Evolutionary conservation across 192 early-diverging fungal species (phyloP), one percentile per base, ranked within the genome.

Genomic region (Entomortierella chlamydospora): DNA sequence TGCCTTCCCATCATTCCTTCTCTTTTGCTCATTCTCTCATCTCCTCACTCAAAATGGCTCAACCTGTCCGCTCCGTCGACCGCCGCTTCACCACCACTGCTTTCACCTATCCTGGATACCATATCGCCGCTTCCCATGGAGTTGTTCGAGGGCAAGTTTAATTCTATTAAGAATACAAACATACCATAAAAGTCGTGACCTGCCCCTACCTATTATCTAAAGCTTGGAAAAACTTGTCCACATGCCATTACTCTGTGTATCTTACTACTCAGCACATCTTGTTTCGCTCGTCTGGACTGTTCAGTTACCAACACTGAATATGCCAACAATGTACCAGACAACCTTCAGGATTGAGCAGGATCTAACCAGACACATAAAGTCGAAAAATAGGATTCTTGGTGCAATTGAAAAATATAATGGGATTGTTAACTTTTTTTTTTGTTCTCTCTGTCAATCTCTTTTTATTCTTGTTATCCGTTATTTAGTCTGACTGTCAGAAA

Each of bases 1-100:
- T n/a, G n/a, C 45, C 15, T 7, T 28, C 58, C 28, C 25, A 10
- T 30, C 60, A 47, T 20, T 25, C 10, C 26, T 10, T 15, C 26
- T 18, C 41, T 4, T 47, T 50, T 15, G 50, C 57, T 34, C 66
- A 68, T 31, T 65, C 72, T 28, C 64, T 74, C 54, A 65, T 65
- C 50, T 68, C 64, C n/a, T 30, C 4, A 47, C 15, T 47, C 57
- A 30, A 37, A 39, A 61, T 61, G 60, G 58, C 57, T 25, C 73
- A 77, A 43, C 73, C 73, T 23, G 73, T 77, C 47, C 73, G 73
- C 50, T 68, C 73, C 25, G 73, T 77, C 22, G 73, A 77, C 60
- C 73, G 73, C 20, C 73, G 73, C 53, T 77, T 77, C 61, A 68
- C 65, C 25, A 77, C 73, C 26, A 77, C 73, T 10, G 73, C 73